phyloP scores from a whole-genome alignment of 2,329 filamentous ascomycete species.

The Stemphylium vesicarium region DNA sequence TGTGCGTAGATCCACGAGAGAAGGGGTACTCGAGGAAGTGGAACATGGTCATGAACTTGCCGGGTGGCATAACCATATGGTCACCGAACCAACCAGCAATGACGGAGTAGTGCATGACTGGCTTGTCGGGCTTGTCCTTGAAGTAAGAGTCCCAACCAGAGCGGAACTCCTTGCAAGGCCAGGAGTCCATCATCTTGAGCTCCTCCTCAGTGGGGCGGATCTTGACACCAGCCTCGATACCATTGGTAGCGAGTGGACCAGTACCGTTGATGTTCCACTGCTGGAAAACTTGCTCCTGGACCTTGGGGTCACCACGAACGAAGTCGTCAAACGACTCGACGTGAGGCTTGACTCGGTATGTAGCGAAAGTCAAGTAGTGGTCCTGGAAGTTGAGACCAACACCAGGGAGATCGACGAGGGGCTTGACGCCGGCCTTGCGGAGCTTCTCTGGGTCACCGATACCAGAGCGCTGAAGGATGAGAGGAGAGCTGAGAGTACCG shows the following conservation, averaged over 20 bases:
- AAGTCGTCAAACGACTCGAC: conserved; percentile 84
- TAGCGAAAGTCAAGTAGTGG: conserved; percentile 74
- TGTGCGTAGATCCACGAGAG: conserved; percentile 67
- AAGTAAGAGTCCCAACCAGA: conserved; percentile 83
- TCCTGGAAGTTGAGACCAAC: conserved; percentile 80
- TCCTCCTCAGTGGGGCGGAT: conserved; percentile 73
- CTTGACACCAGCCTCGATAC: conserved; percentile 81
- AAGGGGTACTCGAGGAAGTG: conserved; percentile 28
- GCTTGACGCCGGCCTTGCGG: conserved; percentile 69
- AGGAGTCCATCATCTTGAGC: conserved; percentile 69
- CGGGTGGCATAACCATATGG: conserved; percentile 69
- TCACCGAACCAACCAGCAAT: conserved; percentile 63
- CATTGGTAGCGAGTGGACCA: conserved; percentile 77
- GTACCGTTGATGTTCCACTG: conserved; percentile 83
- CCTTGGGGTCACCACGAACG: conserved; percentile 72
- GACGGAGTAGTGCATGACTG: conserved; percentile 82
- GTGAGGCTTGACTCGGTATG: conserved; percentile 74
- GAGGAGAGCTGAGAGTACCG: conserved; percentile 74
- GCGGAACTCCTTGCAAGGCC: conserved; percentile 77
- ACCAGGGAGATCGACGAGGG: conserved; percentile 72
- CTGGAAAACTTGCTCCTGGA: conserved; percentile 75
- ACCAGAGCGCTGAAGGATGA: conserved; percentile 77
- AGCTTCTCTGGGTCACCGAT: conserved; percentile 77
- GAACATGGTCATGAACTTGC: conserved; percentile 79
- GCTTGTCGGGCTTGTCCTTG: conserved; percentile 83